These are phyloP conservation scores for Aspergillus campestris DNA, from an alignment of 495 filamentous ascomycete genomes.

Conservation along the genomic window DNA sequence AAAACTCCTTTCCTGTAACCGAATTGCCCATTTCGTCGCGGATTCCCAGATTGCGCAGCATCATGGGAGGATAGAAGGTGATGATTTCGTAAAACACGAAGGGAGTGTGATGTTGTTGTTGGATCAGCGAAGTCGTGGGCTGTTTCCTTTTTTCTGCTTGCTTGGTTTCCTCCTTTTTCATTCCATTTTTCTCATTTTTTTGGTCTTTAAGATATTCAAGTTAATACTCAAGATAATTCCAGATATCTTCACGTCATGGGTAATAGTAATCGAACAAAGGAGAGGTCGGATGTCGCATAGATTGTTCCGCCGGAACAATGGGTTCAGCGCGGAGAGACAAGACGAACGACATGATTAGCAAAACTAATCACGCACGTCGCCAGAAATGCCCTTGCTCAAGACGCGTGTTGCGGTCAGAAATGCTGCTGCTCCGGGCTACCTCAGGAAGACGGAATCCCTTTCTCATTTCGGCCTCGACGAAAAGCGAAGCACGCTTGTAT, in stretches of 20 bases:
- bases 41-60: constrained; percentile 13
- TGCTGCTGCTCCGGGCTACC: constrained; percentile 11
- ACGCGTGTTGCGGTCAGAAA: constrained; percentile 7
- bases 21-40: constrained; percentile 3
- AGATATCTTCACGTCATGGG: not conserved
- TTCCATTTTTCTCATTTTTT: not conserved
- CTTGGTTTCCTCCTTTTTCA: not conserved
- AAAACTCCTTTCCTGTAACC: constrained; percentile 16
- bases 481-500: constrained; percentile 74
- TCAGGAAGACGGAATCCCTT: constrained; percentile 41
- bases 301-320: not conserved
- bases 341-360: not conserved
- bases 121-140: not conserved
- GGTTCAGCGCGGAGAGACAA: not conserved
- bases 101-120: not conserved
- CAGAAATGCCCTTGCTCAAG: constrained; percentile 7
- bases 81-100: constrained; percentile 9
- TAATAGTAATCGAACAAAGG: constrained; percentile 7
- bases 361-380: constrained; percentile 10
- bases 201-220: not conserved
- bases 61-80: constrained; percentile 6
- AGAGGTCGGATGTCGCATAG: constrained; percentile 4
- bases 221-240: not conserved
- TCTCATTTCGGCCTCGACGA: constrained; percentile 63
- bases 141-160: not conserved